Conservation (phyloP, 495 filamentous ascomycete species). For the Saxophila tyrrhenica region DNA sequence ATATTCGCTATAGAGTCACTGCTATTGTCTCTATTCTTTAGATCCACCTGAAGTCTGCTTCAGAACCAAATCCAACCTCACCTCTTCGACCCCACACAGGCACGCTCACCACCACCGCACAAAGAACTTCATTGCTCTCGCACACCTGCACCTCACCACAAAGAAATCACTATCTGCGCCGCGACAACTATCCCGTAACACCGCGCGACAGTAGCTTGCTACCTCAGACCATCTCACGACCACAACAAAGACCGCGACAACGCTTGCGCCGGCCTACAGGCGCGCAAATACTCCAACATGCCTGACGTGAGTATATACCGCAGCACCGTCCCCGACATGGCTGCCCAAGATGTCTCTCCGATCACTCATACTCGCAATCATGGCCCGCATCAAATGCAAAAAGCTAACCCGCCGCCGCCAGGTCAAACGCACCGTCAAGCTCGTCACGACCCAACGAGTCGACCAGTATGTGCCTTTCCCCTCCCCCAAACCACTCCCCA, state of each 20-base stretch:
- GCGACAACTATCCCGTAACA: not conserved
- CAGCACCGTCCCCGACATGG: not conserved
- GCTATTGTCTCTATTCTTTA: no score
- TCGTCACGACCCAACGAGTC: slow-evolving; percentile 81
- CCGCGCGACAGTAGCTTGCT: not conserved
- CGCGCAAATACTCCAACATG: slow-evolving; percentile 20
- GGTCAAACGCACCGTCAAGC: slow-evolving; percentile 80
- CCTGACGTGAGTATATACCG: slow-evolving; percentile 24
- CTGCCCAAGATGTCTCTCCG: not conserved
- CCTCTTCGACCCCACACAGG: not conserved
- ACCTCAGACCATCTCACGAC: not conserved
- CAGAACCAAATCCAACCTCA: not conserved
- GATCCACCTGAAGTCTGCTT: no score
- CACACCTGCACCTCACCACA: not conserved
- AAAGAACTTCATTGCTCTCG: not conserved
- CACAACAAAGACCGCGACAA: slow-evolving; percentile 1
- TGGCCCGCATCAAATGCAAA: no score
- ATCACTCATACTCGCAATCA: no score
- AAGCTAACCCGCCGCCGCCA: slow-evolving; percentile 26
- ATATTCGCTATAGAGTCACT: no score
- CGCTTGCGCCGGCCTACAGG: slow-evolving; percentile 9
- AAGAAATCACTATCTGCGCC: not conserved
- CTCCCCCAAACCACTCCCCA: slow-evolving; percentile 3
- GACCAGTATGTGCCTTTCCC: slow-evolving; percentile 39
- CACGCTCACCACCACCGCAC: not conserved